phyloP scores from a whole-genome alignment of 306 rosid species.

The Acacia acuminata region DNA sequence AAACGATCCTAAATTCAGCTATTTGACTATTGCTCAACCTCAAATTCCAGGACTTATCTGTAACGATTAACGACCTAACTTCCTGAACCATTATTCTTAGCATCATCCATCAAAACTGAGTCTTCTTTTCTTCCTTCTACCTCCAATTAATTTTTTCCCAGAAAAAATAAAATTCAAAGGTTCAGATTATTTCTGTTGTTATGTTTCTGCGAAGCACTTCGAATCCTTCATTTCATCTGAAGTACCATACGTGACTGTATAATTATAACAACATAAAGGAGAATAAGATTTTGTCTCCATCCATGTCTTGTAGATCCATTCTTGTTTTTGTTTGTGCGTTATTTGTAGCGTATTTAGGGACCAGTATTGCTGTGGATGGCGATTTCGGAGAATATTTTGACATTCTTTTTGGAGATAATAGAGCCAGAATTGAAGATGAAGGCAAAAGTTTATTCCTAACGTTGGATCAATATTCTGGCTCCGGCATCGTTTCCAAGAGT shows the following conservation, averaged over 20 bases:
- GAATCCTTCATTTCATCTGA: neutral
- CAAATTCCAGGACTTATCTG: conserved; percentile 18
- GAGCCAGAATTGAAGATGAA: conserved; percentile 32
- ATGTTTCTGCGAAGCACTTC: neutral
- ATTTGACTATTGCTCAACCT: conserved; percentile 31
- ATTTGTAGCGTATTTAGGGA: neutral
- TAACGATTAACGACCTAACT: neutral
- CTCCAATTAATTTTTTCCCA: neutral
- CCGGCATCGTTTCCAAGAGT: conserved; percentile 40
- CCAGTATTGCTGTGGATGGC: conserved; percentile 26
- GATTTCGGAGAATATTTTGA: conserved; percentile 36
- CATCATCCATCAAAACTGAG: neutral
- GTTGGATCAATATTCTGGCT: conserved; percentile 44
- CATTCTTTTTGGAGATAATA: conserved; percentile 42
- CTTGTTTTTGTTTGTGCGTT: conserved; percentile 19
- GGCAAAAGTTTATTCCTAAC: conserved; percentile 44
- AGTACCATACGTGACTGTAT: neutral
- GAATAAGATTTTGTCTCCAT: neutral
- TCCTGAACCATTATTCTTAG: neutral
- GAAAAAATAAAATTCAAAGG: neutral
- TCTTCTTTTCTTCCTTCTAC: neutral
- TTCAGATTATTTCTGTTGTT: neutral
- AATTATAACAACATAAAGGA: neutral
- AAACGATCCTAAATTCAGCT: conserved; percentile 18
- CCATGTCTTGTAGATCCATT: conserved; percentile 1